These are phyloP conservation scores for Termitomyces sp. DNA, from an alignment of 768 basidiomycete genomes.

Conservation along the genomic window DNA sequence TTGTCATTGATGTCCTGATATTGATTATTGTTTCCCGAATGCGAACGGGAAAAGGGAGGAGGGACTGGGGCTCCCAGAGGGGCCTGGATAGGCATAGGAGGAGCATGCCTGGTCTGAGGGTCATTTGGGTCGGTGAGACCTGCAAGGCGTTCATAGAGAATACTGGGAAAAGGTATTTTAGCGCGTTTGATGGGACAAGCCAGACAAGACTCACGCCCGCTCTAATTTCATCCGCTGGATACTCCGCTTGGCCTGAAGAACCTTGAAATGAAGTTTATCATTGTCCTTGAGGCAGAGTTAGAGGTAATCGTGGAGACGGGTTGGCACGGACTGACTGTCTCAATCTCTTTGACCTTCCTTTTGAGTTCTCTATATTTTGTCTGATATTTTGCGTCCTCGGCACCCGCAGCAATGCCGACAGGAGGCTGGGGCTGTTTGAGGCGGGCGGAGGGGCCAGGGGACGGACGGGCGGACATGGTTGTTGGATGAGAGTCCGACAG, in stretches of 20 bases:
- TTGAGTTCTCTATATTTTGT: conserved; percentile 87
- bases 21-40: conserved; percentile 28
- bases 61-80: conserved; percentile 34
- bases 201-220: conserved; percentile 64
- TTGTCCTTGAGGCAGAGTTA: conserved; percentile 59
- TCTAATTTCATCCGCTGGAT: conserved; percentile 88
- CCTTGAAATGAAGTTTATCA: conserved; percentile 81
- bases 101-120: conserved; percentile 35
- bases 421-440: conserved; percentile 48
- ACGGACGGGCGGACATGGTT: conserved; percentile 68
- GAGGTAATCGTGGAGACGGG: conserved; percentile 10
- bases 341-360: conserved; percentile 85
- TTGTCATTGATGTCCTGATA: conserved; percentile 36
- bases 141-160: conserved; percentile 76
- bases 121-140: conserved; percentile 56
- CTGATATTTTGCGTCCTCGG: conserved; percentile 84
- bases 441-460: conserved; percentile 44
- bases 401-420: conserved; percentile 70
- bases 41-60: conserved; percentile 30
- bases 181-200: conserved; percentile 15
- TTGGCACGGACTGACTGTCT: conserved; percentile 50
- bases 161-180: conserved; percentile 29
- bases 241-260: conserved; percentile 73
- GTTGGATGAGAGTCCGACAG: conserved; percentile 33
- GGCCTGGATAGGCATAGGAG: conserved; percentile 26